Evolutionary conservation across 768 basidiomycete genomes (phyloP).

Genomic region (Tricholomella constricta): DNA sequence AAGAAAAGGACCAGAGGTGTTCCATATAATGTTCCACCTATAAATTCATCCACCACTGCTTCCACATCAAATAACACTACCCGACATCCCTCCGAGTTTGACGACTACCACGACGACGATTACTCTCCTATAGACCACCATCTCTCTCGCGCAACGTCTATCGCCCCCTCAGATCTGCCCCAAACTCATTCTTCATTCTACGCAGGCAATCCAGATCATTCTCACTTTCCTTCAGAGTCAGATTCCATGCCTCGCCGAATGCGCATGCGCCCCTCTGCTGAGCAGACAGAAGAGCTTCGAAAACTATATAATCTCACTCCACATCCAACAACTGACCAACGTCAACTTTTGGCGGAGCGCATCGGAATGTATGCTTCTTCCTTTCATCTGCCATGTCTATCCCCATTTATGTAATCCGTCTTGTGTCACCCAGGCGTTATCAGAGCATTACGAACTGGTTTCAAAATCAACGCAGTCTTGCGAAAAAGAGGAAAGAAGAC

Average conservation of each 20-base stretch:
- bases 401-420: conserved; percentile 27
- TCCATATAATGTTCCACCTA: conserved; percentile 33
- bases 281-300: conserved; percentile 70
- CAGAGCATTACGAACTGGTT: conserved; percentile 87
- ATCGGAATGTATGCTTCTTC: conserved; percentile 71
- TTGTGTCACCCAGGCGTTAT: conserved; percentile 56
- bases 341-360: conserved; percentile 62
- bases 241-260: conserved; percentile 58
- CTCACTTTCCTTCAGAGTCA: conserved; percentile 51
- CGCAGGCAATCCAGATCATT: conserved; percentile 49
- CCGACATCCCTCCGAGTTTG: conserved; percentile 35
- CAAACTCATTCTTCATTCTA: conserved; percentile 40
- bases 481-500: conserved; percentile 71
- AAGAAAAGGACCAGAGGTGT: conserved; percentile 62
- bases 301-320: conserved; percentile 63
- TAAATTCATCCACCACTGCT: conserved; percentile 34
- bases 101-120: conserved; percentile 52
- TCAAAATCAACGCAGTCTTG: conserved; percentile 80
- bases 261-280: conserved; percentile 63
- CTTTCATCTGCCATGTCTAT: conserved; percentile 30
- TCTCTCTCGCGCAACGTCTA: conserved; percentile 36
- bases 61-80: conserved; percentile 32
- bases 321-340: conserved; percentile 69
- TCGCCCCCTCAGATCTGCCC: conserved; percentile 31
- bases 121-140: conserved; percentile 35